These are phyloP conservation scores for Avicennia marina DNA, from an alignment of 257 asterid species.

Conservation along the genomic window DNA sequence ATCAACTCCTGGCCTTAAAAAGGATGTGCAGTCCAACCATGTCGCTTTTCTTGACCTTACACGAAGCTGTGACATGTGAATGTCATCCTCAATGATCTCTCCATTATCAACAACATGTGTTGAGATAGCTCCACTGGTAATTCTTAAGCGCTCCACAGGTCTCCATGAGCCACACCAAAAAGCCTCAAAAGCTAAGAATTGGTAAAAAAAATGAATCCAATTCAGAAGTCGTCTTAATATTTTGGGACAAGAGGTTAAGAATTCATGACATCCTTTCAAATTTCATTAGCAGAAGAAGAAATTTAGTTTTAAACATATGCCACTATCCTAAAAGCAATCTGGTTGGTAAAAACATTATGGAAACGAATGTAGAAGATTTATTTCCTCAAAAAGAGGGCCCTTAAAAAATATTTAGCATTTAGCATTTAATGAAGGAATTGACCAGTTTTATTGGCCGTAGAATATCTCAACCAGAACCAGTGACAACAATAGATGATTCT, in stretches of 20 bases:
- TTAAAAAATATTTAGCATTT: not conserved
- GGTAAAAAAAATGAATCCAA: slow-evolving; percentile 7
- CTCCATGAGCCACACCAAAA: slow-evolving; percentile 64
- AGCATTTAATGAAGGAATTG: not conserved
- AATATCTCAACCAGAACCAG: no score
- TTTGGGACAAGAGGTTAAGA: not conserved
- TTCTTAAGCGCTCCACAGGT: slow-evolving; percentile 56
- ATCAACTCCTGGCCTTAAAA: slow-evolving; percentile 80
- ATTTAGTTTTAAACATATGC: not conserved
- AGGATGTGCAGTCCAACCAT: slow-evolving; percentile 60
- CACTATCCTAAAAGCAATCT: no score
- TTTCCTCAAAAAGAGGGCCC: not conserved
- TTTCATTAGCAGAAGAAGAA: not conserved
- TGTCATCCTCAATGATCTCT: slow-evolving; percentile 42
- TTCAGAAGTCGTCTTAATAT: not conserved
- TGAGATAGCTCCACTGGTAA: slow-evolving; percentile 44
- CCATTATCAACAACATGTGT: slow-evolving; percentile 41
- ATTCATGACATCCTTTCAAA: not conserved
- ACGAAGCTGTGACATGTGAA: slow-evolving; percentile 66
- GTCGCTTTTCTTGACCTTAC: slow-evolving; percentile 74
- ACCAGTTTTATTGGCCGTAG: not conserved
- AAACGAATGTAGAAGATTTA: not conserved
- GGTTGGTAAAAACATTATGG: not conserved
- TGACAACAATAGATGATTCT: no score
- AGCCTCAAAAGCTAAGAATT: slow-evolving; percentile 79